Percentiles rank a stretch among this genome's conserved stretches.
These are phyloP conservation scores for Meira nashicola DNA, from an alignment of 1,284 basidiomycete species.

Conservation along the genomic window DNA sequence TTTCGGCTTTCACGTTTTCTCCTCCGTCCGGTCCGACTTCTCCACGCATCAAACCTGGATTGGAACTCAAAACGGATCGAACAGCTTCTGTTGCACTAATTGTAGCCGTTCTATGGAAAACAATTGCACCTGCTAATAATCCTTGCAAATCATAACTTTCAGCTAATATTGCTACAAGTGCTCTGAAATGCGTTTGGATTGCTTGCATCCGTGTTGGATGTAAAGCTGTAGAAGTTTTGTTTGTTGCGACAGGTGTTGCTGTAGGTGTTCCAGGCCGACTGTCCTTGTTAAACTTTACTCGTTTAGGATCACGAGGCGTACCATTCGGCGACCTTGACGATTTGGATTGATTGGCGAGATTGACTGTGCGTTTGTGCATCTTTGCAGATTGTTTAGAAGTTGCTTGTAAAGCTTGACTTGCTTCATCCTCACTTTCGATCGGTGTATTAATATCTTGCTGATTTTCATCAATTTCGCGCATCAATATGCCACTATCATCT, in stretches of 20 bases:
- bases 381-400: too few species aligned
- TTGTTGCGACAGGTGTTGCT: too few species aligned
- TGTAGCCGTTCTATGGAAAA: constrained; percentile 52
- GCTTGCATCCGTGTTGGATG: not conserved
- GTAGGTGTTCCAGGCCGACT: too few species aligned
- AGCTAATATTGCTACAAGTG: constrained; percentile 33
- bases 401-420: constrained; percentile 8
- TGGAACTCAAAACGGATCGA: constrained; percentile 41
- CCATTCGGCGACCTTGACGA: too few species aligned
- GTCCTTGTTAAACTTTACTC: too few species aligned
- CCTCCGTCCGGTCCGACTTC: constrained; percentile 26
- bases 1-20: too few species aligned
- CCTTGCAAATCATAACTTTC: constrained; percentile 48
- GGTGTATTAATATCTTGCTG: too few species aligned
- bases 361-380: too few species aligned
- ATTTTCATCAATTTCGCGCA: not conserved
- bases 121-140: constrained; percentile 47
- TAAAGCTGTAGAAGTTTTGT: too few species aligned
- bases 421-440: constrained; percentile 3
- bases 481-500: constrained; percentile 2
- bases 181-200: constrained; percentile 25
- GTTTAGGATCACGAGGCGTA: too few species aligned
- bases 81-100: constrained; percentile 47
- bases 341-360: too few species aligned
- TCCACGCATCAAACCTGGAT: constrained; percentile 43